phyloP scores from a whole-genome alignment of 139 green algal genomes.

The Gonium pectorale region DNA sequence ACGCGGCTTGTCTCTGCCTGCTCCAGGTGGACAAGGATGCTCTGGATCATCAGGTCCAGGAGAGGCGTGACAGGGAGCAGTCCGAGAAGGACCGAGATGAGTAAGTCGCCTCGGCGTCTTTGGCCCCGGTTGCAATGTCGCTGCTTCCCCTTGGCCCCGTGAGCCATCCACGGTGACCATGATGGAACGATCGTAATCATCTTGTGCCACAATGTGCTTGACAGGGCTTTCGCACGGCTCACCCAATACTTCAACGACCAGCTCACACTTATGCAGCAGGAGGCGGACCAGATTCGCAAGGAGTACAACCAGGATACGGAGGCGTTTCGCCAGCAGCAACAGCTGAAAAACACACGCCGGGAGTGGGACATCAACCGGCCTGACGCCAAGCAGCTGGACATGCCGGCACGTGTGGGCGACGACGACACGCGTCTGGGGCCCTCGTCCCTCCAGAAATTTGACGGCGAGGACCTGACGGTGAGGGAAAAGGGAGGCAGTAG shows the following conservation, averaged over 20 bases:
- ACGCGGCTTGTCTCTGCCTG: too few species aligned
- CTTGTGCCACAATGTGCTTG: too few species aligned
- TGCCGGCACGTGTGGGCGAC: conserved; percentile 74
- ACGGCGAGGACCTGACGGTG: conserved; percentile 79
- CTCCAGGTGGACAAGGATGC: conserved; percentile 69
- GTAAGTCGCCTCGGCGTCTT: too few species aligned
- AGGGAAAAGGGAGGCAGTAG: not conserved
- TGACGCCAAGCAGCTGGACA: conserved; percentile 67
- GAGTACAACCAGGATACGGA: conserved; percentile 52
- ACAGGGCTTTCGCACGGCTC: conserved; percentile 65
- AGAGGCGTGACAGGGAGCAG: conserved; percentile 50
- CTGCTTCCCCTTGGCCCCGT: too few species aligned
- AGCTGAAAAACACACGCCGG: conserved; percentile 68
- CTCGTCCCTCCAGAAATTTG: conserved; percentile 75
- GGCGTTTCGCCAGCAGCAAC: conserved; percentile 57
- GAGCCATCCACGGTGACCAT: too few species aligned
- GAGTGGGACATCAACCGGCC: conserved; percentile 85
- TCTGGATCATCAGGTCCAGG: conserved; percentile 61
- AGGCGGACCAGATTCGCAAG: conserved; percentile 52
- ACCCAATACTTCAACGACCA: conserved; percentile 66
- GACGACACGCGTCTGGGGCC: conserved; percentile 70
- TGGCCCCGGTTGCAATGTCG: too few species aligned
- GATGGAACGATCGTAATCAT: too few species aligned
- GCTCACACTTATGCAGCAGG: conserved; percentile 61
- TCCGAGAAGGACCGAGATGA: conserved; percentile 59